phyloP scores from a whole-genome alignment of 2,329 filamentous ascomycete genomes.

The Gnomoniopsis smithogilvyi region DNA sequence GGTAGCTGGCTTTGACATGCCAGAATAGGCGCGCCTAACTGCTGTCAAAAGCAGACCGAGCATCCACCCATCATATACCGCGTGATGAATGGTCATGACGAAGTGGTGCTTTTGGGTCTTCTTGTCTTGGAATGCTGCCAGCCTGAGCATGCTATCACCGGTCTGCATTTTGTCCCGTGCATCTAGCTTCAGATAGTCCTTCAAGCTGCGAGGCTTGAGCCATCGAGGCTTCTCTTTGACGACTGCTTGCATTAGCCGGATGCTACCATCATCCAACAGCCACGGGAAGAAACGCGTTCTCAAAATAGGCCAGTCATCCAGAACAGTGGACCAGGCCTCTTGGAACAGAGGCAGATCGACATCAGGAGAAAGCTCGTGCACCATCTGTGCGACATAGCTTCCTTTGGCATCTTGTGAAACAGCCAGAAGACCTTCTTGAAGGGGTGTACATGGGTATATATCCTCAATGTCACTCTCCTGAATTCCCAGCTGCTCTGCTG shows the following conservation, averaged over 20 bases:
- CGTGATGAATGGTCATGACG: slow-evolving; percentile 9
- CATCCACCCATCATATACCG: slow-evolving; percentile 13
- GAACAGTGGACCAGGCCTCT: slow-evolving; percentile 16
- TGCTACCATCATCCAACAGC: too few species aligned
- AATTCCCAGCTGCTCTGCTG: slow-evolving; percentile 4
- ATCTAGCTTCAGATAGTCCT: too few species aligned
- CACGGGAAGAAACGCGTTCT: too few species aligned
- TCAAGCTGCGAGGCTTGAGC: too few species aligned
- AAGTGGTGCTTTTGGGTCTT: slow-evolving; percentile 6
- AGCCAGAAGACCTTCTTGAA: slow-evolving; percentile 29
- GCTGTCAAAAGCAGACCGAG: slow-evolving; percentile 3
- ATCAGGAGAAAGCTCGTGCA: slow-evolving; percentile 9
- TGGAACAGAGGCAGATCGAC: slow-evolving; percentile 14
- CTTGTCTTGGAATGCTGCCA: too few species aligned
- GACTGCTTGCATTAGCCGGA: too few species aligned
- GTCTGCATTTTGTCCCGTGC: too few species aligned
- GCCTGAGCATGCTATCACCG: too few species aligned
- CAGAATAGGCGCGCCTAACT: neutral
- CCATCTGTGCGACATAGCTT: slow-evolving; percentile 25
- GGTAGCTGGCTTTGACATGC: neutral
- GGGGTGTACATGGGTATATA: slow-evolving; percentile 26
- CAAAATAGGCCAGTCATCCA: too few species aligned
- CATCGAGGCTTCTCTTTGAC: too few species aligned
- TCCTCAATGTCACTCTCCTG: slow-evolving; percentile 21
- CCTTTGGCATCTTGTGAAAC: slow-evolving; percentile 26